phyloP scores from a whole-genome alignment of 2,329 filamentous ascomycete species.

The Lachnellula subtilissima region DNA sequence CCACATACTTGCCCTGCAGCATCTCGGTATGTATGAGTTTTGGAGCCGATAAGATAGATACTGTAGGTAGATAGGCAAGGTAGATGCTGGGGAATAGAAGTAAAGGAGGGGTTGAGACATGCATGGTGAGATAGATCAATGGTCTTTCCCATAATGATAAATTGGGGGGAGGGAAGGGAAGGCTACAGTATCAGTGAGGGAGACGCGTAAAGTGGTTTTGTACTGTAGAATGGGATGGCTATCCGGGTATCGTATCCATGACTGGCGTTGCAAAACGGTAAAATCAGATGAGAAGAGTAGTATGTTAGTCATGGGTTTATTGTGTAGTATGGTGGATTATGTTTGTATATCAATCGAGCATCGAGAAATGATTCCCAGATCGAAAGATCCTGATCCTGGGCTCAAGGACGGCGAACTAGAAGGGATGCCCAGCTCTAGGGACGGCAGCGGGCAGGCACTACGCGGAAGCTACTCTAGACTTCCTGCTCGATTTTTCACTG shows the following conservation, averaged over 20 bases:
- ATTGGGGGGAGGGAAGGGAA: background rate
- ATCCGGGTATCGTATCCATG: too few relatives aligned
- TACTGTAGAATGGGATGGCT: background rate
- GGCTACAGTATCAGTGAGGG: background rate
- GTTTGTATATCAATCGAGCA: background rate
- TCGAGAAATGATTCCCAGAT: background rate
- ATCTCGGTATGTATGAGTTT: background rate
- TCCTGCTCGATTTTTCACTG: slow-evolving; percentile 1
- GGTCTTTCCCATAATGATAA: too few relatives aligned
- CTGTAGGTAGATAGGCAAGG: background rate
- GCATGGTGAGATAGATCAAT: background rate
- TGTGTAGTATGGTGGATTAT: background rate
- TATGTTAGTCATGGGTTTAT: background rate
- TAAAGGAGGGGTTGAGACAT: background rate
- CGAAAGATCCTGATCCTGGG: background rate
- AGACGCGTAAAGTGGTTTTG: slow-evolving; percentile 2
- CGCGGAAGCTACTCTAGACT: background rate
- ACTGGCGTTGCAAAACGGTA: too few relatives aligned
- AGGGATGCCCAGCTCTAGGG: background rate
- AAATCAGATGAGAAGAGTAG: background rate
- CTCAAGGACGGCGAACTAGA: background rate
- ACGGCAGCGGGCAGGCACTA: background rate
- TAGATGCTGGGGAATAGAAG: background rate
- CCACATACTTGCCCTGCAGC: background rate
- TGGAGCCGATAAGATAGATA: background rate